Evolutionary conservation across 352 stramenopile species (phyloP).

Genomic region (Pythium monospermum): DNA sequence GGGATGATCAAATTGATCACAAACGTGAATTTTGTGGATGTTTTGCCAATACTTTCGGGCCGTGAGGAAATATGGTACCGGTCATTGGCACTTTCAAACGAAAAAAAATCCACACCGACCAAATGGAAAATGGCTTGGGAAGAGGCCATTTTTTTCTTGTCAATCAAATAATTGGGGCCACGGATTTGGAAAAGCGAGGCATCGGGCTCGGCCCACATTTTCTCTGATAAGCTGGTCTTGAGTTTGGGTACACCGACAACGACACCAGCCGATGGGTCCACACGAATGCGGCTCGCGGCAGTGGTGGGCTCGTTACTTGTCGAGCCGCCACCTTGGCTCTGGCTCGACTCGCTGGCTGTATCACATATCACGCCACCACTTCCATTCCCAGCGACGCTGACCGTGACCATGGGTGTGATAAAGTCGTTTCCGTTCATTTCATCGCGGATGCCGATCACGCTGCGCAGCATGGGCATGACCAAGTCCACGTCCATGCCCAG

Average conservation of each 20-base stretch:
- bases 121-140: constrained; percentile 67
- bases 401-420: constrained; percentile 82
- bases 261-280: constrained; percentile 49
- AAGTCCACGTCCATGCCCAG: constrained; percentile 88
- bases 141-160: constrained; percentile 87
- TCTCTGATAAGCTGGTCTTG: constrained; percentile 67
- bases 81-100: constrained; percentile 64
- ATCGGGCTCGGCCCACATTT: constrained; percentile 84
- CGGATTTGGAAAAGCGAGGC: constrained; percentile 79
- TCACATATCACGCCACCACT: constrained; percentile 8
- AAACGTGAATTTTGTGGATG: constrained; percentile 78
- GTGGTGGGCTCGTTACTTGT: neutral
- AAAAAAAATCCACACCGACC: constrained; percentile 76
- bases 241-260: constrained; percentile 63
- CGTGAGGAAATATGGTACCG: constrained; percentile 76
- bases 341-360: constrained; percentile 17
- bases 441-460: constrained; percentile 79
- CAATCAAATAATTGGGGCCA: constrained; percentile 83
- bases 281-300: constrained; percentile 29
- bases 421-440: constrained; percentile 82
- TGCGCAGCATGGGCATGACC: constrained; percentile 81
- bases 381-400: constrained; percentile 16
- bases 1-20: constrained; percentile 90
- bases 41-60: constrained; percentile 67
- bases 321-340: constrained; percentile 9